Base-by-base conservation (phyloP, 768 basidiomycete species). In the Pulveroboletus sp. region DNA sequence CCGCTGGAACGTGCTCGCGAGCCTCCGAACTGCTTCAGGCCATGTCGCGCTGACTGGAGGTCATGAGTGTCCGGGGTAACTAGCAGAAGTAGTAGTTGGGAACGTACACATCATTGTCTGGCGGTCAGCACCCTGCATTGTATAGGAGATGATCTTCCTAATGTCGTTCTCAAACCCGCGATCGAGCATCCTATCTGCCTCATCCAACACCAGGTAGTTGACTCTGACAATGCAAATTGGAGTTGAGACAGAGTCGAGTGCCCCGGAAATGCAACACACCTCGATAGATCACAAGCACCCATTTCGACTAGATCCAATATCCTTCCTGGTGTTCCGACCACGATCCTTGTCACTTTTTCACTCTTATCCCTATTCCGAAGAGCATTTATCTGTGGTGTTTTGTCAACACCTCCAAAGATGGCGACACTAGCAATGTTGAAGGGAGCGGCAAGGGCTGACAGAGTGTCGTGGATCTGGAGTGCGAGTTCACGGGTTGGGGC, bases 141-240 rank as follows among this genome's bases (percentile, higher is more conserved):
- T 82, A 49, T 77, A 73, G 8, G 79, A 83, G 54, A 98, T 93
- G 62, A 99, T 98, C 52, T 76, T 81, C 46, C 92, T 76, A 52
- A 98, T 96, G 65, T 97, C 96, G 61, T 98, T 96, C 67, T 99
- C 96, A 65, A 99, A 99, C 0, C 95, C 96, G 68, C 88, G 93
- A 67, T 98, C 96, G 43, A 99, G 76, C 95, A 97, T 97, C 44
- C 95, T 79, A 71, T 98, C 95, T 6, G 96, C 96, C 72, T 99
- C 96, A 64, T 99, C 96, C 53, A 99, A 73, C 9, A 97, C 95
- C 18, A 98, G 74, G 71, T 94, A 99, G 38, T 82, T 75, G 13
- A 98, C 93, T 27, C 89, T 92, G 54, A 24, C 35, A 5, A 26
- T 18, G 14, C 15, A 10, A 32, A 30, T 14, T 27, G 6, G 35